Evolutionary conservation across 495 filamentous ascomycete species (phyloP).

Genomic region (Xylaria curta): DNA sequence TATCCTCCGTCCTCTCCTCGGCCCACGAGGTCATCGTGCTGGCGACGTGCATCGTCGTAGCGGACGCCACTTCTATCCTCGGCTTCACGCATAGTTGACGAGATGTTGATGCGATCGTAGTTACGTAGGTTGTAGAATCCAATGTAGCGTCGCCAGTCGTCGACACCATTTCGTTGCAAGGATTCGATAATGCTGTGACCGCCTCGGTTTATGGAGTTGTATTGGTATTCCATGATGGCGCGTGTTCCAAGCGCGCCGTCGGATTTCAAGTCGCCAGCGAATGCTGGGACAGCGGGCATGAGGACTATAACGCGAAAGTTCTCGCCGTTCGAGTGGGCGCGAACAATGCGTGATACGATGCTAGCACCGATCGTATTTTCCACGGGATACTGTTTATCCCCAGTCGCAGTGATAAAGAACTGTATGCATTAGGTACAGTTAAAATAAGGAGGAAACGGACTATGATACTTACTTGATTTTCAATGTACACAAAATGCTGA

Average conservation of each 20-base stretch:
- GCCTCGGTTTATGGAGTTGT: conserved; percentile 85
- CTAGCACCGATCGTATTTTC: conserved; percentile 86
- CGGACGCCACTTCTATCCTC: conserved; percentile 72
- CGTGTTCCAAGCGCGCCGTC: conserved; percentile 84
- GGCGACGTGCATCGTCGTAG: conserved; percentile 72
- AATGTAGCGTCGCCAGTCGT: conserved; percentile 77
- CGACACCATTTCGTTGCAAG: conserved; percentile 72
- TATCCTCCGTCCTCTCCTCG: conserved; percentile 18
- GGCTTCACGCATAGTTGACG: conserved; percentile 64
- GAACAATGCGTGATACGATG: conserved; percentile 86
- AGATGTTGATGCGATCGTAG: conserved; percentile 88
- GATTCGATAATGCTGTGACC: conserved; percentile 85
- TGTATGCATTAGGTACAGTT: conserved; percentile 32
- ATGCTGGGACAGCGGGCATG: conserved; percentile 88
- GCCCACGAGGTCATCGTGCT: conserved; percentile 43
- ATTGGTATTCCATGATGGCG: conserved; percentile 97
- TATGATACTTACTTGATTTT: conserved; percentile 69
- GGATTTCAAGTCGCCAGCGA: conserved; percentile 84
- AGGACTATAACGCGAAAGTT: conserved; percentile 84
- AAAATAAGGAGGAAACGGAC: background rate
- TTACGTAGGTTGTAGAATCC: conserved; percentile 94
- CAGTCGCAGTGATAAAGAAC: conserved; percentile 95
- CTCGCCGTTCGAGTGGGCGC: conserved; percentile 72
- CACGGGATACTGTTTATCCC: conserved; percentile 76
- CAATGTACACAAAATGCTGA: conserved; percentile 89